phyloP scores from a whole-genome alignment of 768 basidiomycete genomes.

The Phlebiopsis gigantea region DNA sequence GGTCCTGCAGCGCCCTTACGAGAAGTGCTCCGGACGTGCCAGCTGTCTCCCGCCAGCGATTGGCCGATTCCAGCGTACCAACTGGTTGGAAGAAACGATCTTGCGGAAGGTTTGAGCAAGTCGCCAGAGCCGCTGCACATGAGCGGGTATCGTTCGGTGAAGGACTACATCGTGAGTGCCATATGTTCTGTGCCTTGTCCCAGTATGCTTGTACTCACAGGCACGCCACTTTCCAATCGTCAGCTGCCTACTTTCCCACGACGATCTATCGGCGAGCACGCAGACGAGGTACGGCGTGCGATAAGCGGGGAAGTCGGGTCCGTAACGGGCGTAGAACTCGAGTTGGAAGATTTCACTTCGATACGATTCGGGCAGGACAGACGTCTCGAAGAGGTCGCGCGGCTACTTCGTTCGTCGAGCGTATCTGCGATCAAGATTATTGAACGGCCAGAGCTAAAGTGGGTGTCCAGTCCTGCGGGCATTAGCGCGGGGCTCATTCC shows the following conservation, averaged over 20 bases:
- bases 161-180: constrained; percentile 50
- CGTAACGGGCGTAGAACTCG: constrained; percentile 68
- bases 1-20: constrained; percentile 74
- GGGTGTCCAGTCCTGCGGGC: constrained; percentile 22
- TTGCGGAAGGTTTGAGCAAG: constrained; percentile 57
- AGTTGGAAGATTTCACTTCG: constrained; percentile 67
- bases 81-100: constrained; percentile 68
- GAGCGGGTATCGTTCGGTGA: constrained; percentile 52
- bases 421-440: constrained; percentile 57
- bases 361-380: constrained; percentile 90
- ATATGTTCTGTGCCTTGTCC: too few relatives aligned
- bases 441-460: constrained; percentile 71
- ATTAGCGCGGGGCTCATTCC: not conserved
- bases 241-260: constrained; percentile 50
- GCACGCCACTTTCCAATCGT: not conserved
- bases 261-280: constrained; percentile 45
- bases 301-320: constrained; percentile 51
- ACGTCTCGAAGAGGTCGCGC: constrained; percentile 84
- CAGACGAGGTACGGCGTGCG: constrained; percentile 41
- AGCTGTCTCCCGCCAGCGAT: constrained; percentile 65
- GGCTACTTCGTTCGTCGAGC: constrained; percentile 81
- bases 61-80: constrained; percentile 71
- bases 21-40: constrained; percentile 83
- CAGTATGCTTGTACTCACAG: not conserved
- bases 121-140: constrained; percentile 39